Percentiles rank a stretch among this genome's conserved stretches.
These are phyloP conservation scores for Penicillium freii DNA, from an alignment of 2,329 filamentous ascomycete genomes.

Conservation along the genomic window DNA sequence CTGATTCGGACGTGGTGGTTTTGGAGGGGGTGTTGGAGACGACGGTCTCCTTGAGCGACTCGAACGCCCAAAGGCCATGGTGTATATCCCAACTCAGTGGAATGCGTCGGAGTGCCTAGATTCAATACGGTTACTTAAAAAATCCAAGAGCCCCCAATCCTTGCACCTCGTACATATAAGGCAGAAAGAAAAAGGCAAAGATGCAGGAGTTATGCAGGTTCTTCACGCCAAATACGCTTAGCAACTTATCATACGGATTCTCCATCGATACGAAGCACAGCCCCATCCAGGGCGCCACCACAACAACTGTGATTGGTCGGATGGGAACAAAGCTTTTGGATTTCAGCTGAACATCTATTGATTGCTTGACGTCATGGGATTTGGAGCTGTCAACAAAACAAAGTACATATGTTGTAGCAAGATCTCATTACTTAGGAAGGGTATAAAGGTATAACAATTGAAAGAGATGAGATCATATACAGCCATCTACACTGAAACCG, in stretches of 20 bases:
- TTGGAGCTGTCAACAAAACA: neutral
- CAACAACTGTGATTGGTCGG: neutral
- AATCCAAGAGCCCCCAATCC: neutral
- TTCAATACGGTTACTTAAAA: neutral
- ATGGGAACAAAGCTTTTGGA: neutral
- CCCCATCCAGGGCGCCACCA: neutral
- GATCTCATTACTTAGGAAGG: neutral
- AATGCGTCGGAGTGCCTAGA: neutral
- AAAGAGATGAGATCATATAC: neutral
- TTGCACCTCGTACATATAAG: neutral
- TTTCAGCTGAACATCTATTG: neutral
- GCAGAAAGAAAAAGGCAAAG: neutral
- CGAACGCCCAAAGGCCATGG: constrained; percentile 4
- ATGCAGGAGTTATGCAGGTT: constrained; percentile 6
- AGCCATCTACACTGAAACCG: neutral
- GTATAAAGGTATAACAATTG: neutral
- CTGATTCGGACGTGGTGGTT: constrained; percentile 7
- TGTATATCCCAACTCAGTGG: neutral
- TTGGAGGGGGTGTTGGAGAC: constrained; percentile 1
- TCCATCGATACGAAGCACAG: constrained; percentile 2
- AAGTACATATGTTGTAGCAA: neutral
- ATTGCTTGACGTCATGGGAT: neutral
- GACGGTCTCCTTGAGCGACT: neutral
- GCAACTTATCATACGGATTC: neutral
- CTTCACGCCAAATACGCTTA: neutral